Base-by-base conservation (phyloP, 768 basidiomycete species). In the Trametes villosa region DNA sequence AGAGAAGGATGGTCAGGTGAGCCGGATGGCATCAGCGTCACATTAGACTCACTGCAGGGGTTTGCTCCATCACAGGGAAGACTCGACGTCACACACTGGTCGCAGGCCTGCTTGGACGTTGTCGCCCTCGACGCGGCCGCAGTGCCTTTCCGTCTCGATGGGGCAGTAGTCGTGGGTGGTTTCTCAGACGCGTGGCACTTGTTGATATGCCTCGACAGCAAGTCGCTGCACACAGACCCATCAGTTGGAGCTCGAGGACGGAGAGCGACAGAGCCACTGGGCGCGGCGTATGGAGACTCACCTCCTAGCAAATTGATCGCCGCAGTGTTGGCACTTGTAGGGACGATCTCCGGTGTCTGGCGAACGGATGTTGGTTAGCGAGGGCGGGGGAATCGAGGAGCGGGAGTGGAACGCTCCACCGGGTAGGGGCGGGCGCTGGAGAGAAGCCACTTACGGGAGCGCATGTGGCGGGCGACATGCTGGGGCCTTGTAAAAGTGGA, bases 231-330 rank as follows among this genome's bases (percentile, higher is more conserved):
- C n/a, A 24, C 36, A 20, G 41, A 13, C n/a, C 22, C 33, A 40
- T 36, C 13, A 42, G 57, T 58, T 42, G 42, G 48, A 24, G 42
- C 27, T 51, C 63, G 24, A 20, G 38, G 17, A 47, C 36, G 61
- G 42, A 46, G 50, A 18, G 24, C 46, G 34, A 34, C 30, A 22
- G 50, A 15, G 44, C 26, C 31, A n/a, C 40, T 1, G 53, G 53
- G 45, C 9, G 26, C 15, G 4, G 27, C 33, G 26, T 54, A 34
- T 4, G 30, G 9, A 57, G 52, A 71, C 72, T 12, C 46, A 89
- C 91, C 91, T 92, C 70, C 92, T 76, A 2, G 92, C 92, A 70
- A 94, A 94, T 75, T 93, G 91, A 77, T 94, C 92, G 36, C 92
- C 92, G 73, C 92, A 94, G 64, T 87, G 83, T 69, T 87, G 87